Conservation (phyloP, 2,329 filamentous ascomycete species). For the Xylaria sp. region DNA sequence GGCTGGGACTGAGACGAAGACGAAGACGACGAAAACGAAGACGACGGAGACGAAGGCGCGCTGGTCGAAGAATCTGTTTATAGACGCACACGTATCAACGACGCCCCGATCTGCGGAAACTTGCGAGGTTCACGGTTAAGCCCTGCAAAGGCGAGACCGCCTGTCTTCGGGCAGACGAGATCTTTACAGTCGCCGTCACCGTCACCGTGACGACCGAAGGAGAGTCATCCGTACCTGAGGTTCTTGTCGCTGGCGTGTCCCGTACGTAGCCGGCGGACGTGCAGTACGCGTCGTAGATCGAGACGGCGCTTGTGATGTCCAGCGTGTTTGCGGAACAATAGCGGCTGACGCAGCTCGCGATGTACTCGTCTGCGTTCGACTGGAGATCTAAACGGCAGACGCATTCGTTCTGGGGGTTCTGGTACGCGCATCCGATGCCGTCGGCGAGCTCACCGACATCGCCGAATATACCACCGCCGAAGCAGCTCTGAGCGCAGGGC, state of each 20-base stretch:
- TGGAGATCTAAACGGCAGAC: neutral
- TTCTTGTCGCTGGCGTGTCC: neutral
- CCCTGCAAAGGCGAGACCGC: neutral
- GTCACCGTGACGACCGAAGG: neutral
- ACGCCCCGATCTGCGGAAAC: neutral
- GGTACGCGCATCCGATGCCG: neutral
- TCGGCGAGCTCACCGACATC: neutral
- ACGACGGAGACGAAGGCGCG: neutral
- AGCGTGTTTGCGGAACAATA: neutral
- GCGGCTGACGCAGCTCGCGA: neutral
- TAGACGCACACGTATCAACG: neutral
- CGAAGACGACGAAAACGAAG: neutral
- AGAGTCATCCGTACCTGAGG: neutral
- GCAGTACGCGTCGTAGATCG: neutral
- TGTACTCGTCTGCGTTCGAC: neutral
- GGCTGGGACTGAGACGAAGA: neutral
- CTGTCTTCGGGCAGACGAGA: neutral
- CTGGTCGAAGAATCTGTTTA: neutral
- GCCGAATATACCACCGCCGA: neutral
- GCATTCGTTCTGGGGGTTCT: neutral
- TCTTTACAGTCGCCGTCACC: neutral
- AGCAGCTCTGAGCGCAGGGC: neutral
- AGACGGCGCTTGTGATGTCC: neutral
- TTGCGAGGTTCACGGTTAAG: neutral
- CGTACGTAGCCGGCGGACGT: neutral